phyloP scores from a whole-genome alignment of 2,329 filamentous ascomycete species.

The Fusarium cyanostomum region DNA sequence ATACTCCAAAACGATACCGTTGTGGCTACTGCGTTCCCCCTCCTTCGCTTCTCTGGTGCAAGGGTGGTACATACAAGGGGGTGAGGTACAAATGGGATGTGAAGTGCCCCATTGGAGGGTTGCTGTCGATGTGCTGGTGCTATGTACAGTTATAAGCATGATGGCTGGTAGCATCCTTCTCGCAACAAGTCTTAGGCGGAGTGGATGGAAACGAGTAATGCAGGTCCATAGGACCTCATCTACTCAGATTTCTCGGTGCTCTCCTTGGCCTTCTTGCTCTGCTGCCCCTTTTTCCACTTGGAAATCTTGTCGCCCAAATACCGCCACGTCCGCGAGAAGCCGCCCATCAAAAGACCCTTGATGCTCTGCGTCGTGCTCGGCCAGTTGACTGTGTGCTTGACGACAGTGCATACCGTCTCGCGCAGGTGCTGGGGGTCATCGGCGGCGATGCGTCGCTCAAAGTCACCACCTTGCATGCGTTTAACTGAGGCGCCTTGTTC shows the following conservation, averaged over 20 bases:
- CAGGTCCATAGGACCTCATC: background rate
- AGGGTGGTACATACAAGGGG: background rate
- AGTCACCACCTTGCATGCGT: conserved; percentile 80
- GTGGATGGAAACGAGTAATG: too few species aligned
- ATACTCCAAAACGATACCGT: conserved; percentile 22
- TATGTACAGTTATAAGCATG: conserved; percentile 4
- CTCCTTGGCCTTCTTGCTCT: conserved; percentile 36
- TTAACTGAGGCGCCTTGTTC: conserved; percentile 75
- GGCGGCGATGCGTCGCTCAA: conserved; percentile 84
- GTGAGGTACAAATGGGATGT: conserved; percentile 5
- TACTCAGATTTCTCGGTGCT: conserved; percentile 32
- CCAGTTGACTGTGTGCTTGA: conserved; percentile 91
- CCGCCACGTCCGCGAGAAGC: conserved; percentile 72
- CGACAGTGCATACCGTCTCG: conserved; percentile 76
- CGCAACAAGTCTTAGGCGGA: too few species aligned
- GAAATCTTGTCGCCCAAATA: conserved; percentile 85
- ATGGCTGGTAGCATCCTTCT: background rate
- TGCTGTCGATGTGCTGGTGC: background rate
- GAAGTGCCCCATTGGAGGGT: too few species aligned
- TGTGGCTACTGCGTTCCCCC: background rate
- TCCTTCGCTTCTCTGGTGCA: background rate
- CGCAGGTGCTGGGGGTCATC: conserved; percentile 74
- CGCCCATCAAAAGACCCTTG: conserved; percentile 85
- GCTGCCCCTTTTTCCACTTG: conserved; percentile 66
- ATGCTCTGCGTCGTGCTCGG: conserved; percentile 87